Percentiles rank a stretch among this genome's conserved stretches.
Conservation (phyloP, 2,329 filamentous ascomycete genomes). For the Chaetomiaceae sp. region DNA sequence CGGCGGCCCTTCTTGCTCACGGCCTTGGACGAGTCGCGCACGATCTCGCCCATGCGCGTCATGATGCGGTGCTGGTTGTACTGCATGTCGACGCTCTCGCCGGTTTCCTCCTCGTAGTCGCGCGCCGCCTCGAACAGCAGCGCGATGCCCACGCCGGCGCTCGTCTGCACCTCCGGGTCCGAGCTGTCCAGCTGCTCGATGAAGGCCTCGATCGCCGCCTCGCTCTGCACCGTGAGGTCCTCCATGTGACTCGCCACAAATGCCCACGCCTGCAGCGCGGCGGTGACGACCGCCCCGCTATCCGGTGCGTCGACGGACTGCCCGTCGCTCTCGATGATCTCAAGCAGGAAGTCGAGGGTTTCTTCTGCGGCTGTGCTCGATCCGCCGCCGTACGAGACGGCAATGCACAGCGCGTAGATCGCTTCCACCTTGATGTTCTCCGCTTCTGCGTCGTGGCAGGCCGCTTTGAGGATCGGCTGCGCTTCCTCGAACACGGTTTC, state of each 20-base stretch:
- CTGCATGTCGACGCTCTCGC: constrained; percentile 43
- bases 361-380: constrained; percentile 61
- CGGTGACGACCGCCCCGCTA: constrained; percentile 62
- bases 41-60: constrained; percentile 42
- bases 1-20: constrained; percentile 45
- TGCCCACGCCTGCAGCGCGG: constrained; percentile 72
- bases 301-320: constrained; percentile 65
- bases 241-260: constrained; percentile 73
- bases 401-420: constrained; percentile 67
- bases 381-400: constrained; percentile 69
- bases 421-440: constrained; percentile 60
- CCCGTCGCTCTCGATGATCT: constrained; percentile 76
- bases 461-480: constrained; percentile 51
- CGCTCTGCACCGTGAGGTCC: constrained; percentile 64
- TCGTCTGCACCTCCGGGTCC: constrained; percentile 66
- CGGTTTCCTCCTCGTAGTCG: constrained; percentile 43
- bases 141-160: constrained; percentile 74
- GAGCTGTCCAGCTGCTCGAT: constrained; percentile 77
- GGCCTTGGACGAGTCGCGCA: constrained; percentile 41
- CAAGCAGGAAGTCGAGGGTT: constrained; percentile 67
- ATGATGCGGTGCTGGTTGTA: constrained; percentile 46
- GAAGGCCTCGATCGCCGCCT: constrained; percentile 70
- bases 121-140: constrained; percentile 69
- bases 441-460: constrained; percentile 61
- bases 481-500: constrained; percentile 61